These are phyloP conservation scores for Kurtzmaniella cleridarum DNA, from an alignment of 805 yeast genomes.

Conservation along the genomic window DNA sequence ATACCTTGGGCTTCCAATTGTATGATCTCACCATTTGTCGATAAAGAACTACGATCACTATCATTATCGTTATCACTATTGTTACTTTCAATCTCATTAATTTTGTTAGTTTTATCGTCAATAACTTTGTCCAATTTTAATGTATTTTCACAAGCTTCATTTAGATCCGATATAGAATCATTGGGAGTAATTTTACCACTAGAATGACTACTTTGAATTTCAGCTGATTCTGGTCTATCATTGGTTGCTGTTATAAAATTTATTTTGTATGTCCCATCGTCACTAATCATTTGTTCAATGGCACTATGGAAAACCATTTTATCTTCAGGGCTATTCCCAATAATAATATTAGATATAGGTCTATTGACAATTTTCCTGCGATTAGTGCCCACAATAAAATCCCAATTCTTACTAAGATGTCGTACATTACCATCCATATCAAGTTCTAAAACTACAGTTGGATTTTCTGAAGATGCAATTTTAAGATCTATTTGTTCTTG, in stretches of 20 bases:
- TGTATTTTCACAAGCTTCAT: constrained; percentile 1
- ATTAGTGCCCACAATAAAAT: constrained; percentile 64
- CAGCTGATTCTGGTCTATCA: constrained; percentile 7
- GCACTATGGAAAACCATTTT: constrained; percentile 65
- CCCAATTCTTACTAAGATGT: constrained; percentile 76
- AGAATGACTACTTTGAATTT: constrained; percentile 4
- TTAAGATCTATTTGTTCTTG: constrained; percentile 50
- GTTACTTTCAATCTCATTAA: constrained; percentile 1
- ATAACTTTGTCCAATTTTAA: neutral
- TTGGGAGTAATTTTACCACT: constrained; percentile 20
- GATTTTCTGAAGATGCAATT: constrained; percentile 62
- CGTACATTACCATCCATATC: constrained; percentile 75
- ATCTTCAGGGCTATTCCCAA: constrained; percentile 59
- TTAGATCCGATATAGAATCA: constrained; percentile 16
- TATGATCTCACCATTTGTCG: constrained; percentile 55
- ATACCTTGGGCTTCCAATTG: constrained; percentile 95
- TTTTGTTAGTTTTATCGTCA: neutral
- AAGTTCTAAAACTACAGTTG: constrained; percentile 78
- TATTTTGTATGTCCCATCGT: constrained; percentile 74
- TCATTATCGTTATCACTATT: neutral
- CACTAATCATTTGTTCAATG: constrained; percentile 60
- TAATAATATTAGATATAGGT: constrained; percentile 58
- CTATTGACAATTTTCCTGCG: constrained; percentile 47
- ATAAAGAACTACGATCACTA: constrained; percentile 10
- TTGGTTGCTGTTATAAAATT: constrained; percentile 57